phyloP scores from a whole-genome alignment of 1,139 yeast genomes.

The Tardiomyces blankii region DNA sequence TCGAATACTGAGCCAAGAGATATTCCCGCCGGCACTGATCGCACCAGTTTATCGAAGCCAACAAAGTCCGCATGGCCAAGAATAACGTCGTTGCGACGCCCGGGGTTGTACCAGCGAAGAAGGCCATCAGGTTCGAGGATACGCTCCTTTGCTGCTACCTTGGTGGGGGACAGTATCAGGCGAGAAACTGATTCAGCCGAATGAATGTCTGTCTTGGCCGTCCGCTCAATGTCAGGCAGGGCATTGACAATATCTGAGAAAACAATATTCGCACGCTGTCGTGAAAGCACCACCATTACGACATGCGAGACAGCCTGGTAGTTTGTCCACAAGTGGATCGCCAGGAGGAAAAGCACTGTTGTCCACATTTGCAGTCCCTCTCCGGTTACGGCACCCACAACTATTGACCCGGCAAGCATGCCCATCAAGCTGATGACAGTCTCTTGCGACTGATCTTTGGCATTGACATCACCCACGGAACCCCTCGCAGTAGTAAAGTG shows the following conservation, averaged over 20 bases:
- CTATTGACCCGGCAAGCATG: constrained; percentile 26
- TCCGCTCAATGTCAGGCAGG: constrained; percentile 16
- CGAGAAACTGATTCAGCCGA: constrained; percentile 13
- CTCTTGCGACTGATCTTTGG: constrained; percentile 30
- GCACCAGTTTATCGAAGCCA: not conserved
- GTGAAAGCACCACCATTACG: constrained; percentile 22
- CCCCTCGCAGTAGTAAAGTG: constrained; percentile 27
- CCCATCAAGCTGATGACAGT: constrained; percentile 29
- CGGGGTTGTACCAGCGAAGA: constrained; percentile 15
- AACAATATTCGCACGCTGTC: constrained; percentile 26
- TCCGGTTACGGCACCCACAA: constrained; percentile 23
- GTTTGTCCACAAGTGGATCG: constrained; percentile 26
- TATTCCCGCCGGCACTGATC: not conserved
- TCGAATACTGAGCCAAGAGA: not conserved
- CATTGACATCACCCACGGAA: constrained; percentile 28
- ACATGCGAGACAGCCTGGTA: constrained; percentile 27
- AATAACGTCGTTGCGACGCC: not conserved
- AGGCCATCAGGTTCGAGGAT: constrained; percentile 23
- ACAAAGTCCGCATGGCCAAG: not conserved
- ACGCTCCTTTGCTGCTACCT: constrained; percentile 19
- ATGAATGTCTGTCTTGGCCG: constrained; percentile 10
- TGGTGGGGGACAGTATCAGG: constrained; percentile 19
- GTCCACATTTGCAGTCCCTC: constrained; percentile 24
- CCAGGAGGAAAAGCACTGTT: constrained; percentile 16
- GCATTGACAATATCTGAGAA: constrained; percentile 20